Evolutionary conservation across 495 filamentous ascomycete genomes (phyloP), one percentile per base, ranked within the genome.

Genomic region (Tuber microsphaerosporum): DNA sequence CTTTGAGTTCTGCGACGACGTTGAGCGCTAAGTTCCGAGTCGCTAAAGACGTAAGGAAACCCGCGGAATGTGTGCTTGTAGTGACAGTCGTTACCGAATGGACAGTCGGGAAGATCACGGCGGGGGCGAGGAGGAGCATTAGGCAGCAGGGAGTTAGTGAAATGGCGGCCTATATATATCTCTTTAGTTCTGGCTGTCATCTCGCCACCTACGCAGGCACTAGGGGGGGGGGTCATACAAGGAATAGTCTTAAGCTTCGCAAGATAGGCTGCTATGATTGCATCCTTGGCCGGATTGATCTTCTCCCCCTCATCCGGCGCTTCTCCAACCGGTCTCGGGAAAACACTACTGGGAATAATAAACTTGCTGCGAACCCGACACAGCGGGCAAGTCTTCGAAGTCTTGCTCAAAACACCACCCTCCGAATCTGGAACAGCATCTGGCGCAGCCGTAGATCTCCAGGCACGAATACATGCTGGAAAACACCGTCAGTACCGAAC

Each of bases 11-110:
- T 75, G 20, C 34, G 72, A 26, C 78, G 78, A 19, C 78, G 70
- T 12, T 80, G 78, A 16, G 70, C 73, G 26, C 72, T 69, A 19
- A 83, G 39, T 61, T 83, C 79, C 34, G 70, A 73, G 20, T 81
- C 74, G 2, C 79, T 73, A 71, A 83, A 83, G 41, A 74, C 45
- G 19, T 83, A 83, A 68, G 80, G 74, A 16, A 75, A 75, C 17
- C 80, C 81, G 1, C 73, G 14, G 31, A 76, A 74, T 7, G 48
- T 48, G 45, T 84, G 83, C 26, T 71, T 42, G 65, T 84, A 84
- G 71, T 84, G 83, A 71, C 83, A 84, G 26, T 82, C 77, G 19
- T 84, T 84, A 10, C 81, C 82, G 68, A 84, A 84, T n/a, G 80
- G 79, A 71, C 83, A 84, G 20, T 76, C 77, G 9, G 81, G 83